Conservation (phyloP, 176 grass and related monocot genomes). For the Tillandsia leiboldiana region DNA sequence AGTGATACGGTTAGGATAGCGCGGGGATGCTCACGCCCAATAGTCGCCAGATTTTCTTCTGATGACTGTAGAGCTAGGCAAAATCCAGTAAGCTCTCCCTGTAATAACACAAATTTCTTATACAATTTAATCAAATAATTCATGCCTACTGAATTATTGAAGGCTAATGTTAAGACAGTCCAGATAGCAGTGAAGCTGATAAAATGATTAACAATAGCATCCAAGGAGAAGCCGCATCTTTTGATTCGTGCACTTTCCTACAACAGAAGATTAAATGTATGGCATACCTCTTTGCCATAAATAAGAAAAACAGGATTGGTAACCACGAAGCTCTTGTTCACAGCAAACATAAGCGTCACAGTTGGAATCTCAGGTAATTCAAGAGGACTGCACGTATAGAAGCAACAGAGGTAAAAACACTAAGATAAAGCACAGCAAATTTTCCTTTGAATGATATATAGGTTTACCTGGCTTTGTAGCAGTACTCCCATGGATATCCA, state of each 20-base stretch:
- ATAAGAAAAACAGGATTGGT: constrained; percentile 48
- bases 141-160: too few relatives aligned
- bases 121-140: too few relatives aligned
- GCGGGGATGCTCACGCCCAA: too few relatives aligned
- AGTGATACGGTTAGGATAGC: too few relatives aligned
- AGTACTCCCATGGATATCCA: constrained; percentile 54
- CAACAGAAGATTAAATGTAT: not conserved
- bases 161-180: too few relatives aligned
- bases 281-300: constrained; percentile 46
- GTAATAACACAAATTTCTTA: too few relatives aligned
- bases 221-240: not conserved
- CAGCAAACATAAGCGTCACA: constrained; percentile 52
- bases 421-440: constrained; percentile 10
- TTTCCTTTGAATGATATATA: constrained; percentile 20
- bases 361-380: constrained; percentile 57
- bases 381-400: constrained; percentile 47
- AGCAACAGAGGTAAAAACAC: constrained; percentile 16
- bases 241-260: not conserved
- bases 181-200: too few relatives aligned
- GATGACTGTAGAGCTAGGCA: too few relatives aligned
- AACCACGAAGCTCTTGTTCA: constrained; percentile 64
- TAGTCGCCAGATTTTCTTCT: too few relatives aligned
- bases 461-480: constrained; percentile 66
- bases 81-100: too few relatives aligned
- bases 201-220: too few relatives aligned